These are phyloP conservation scores for Diplocarpon rosae DNA, from an alignment of 2,329 filamentous ascomycete genomes.

Conservation along the genomic window DNA sequence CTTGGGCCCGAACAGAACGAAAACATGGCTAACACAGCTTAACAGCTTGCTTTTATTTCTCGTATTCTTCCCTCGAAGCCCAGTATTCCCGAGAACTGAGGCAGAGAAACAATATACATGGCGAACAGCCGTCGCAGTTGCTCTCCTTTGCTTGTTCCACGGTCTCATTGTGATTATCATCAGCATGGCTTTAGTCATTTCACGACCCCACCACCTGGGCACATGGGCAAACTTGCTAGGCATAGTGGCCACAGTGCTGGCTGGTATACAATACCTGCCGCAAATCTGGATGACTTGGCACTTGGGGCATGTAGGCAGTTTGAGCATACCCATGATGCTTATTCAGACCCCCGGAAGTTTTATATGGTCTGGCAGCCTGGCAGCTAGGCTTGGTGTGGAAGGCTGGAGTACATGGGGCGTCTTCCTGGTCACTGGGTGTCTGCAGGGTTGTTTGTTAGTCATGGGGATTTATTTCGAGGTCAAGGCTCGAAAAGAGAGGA, in stretches of 20 bases:
- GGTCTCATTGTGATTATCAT: conserved; percentile 60
- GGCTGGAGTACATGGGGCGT: conserved; percentile 97
- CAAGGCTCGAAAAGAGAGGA: conserved; percentile 14
- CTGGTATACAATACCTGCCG: conserved; percentile 83
- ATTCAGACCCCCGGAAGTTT: conserved; percentile 93
- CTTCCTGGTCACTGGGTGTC: conserved; percentile 70
- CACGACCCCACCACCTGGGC: conserved; percentile 52
- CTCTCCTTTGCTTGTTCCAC: conserved; percentile 61
- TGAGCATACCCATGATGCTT: conserved; percentile 96
- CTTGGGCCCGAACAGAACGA: neutral
- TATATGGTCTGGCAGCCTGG: conserved; percentile 78
- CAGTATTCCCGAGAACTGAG: conserved; percentile 28
- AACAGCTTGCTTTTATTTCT: conserved; percentile 81
- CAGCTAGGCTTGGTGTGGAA: conserved; percentile 61
- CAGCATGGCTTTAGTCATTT: conserved; percentile 55
- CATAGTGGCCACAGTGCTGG: conserved; percentile 64
- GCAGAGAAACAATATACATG: conserved; percentile 50
- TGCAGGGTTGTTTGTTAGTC: conserved; percentile 71
- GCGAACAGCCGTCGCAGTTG: conserved; percentile 69
- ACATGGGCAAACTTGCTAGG: conserved; percentile 81
- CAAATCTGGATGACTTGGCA: conserved; percentile 89
- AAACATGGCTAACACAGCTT: neutral
- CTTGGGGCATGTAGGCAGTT: conserved; percentile 74
- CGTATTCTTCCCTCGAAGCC: conserved; percentile 71
- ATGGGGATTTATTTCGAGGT: conserved; percentile 75